These are phyloP conservation scores for Salix udensis DNA, from an alignment of 345 rosid genomes.

Conservation along the genomic window DNA sequence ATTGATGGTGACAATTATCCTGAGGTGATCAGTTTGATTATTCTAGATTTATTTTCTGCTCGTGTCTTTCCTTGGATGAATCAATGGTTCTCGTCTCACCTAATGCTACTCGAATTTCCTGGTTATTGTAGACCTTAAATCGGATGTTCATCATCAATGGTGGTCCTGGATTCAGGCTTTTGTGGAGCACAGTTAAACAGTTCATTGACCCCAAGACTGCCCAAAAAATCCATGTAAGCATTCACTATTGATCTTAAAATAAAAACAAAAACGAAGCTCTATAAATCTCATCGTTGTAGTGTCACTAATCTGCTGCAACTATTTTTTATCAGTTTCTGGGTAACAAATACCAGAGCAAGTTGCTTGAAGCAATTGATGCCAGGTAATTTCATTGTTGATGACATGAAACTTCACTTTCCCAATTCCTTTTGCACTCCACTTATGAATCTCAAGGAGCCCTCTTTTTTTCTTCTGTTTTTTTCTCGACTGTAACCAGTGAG, in stretches of 20 bases:
- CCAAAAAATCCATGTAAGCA: conserved; percentile 72
- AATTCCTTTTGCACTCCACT: neutral
- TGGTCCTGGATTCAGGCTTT: conserved; percentile 82
- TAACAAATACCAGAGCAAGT: conserved; percentile 78
- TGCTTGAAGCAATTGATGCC: conserved; percentile 83
- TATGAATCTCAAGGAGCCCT: neutral
- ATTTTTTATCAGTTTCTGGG: conserved; percentile 67
- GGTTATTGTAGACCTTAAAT: conserved; percentile 57
- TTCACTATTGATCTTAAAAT: neutral
- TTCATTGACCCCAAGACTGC: conserved; percentile 91
- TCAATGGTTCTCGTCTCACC: neutral
- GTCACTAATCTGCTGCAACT: conserved; percentile 16
- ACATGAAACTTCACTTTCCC: neutral
- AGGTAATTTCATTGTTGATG: conserved; percentile 35
- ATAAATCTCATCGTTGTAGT: neutral
- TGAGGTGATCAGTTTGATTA: conserved; percentile 43
- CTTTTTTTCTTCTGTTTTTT: neutral
- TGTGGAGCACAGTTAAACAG: conserved; percentile 73
- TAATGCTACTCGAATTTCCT: conserved; percentile 21
- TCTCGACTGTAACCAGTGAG: conserved; percentile 46
- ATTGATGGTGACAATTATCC: conserved; percentile 86
- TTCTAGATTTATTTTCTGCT: neutral
- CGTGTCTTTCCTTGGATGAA: neutral
- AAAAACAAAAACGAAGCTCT: too few species aligned
- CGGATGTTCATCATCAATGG: conserved; percentile 97